phyloP scores from a whole-genome alignment of 2,329 filamentous ascomycete genomes.

The Cryphonectria nitschkei region DNA sequence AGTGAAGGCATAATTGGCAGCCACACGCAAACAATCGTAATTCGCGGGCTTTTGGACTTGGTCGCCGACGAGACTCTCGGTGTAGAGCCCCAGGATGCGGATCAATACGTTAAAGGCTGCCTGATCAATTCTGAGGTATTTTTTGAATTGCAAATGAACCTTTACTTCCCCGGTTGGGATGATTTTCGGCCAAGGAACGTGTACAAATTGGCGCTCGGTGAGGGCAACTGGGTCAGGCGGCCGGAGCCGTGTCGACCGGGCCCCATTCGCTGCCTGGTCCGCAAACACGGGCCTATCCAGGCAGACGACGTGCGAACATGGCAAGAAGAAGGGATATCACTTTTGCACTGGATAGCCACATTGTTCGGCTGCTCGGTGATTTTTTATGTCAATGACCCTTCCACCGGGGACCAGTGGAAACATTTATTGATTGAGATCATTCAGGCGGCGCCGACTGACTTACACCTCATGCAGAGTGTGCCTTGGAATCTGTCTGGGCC shows the following conservation, averaged over 20 bases:
- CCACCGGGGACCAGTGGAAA: not conserved
- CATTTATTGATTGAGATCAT: not conserved
- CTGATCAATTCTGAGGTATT: not conserved
- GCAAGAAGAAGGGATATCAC: not conserved
- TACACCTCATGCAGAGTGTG: not conserved
- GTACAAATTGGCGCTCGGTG: not conserved
- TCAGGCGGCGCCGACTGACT: not conserved
- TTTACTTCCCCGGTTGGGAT: not conserved
- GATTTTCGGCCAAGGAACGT: not conserved
- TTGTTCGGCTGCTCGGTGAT: not conserved
- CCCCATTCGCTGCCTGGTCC: not conserved
- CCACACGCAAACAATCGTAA: not conserved
- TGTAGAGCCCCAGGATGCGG: not conserved
- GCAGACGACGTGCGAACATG: not conserved
- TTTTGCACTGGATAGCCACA: not conserved
- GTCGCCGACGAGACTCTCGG: not conserved
- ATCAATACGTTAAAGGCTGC: rapidly evolving
- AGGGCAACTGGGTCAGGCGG: too few species aligned
- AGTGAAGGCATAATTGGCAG: too few species aligned
- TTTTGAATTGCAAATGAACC: not conserved
- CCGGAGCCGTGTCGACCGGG: rapidly evolving
- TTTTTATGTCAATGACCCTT: too few species aligned
- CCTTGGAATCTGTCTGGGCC: not conserved
- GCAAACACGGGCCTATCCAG: not conserved
- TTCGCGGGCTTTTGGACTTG: not conserved